Evolutionary conservation across 2,329 filamentous ascomycete species (phyloP), one percentile per base, ranked within the genome.

Genomic region (Periglandula ipomoeae): DNA sequence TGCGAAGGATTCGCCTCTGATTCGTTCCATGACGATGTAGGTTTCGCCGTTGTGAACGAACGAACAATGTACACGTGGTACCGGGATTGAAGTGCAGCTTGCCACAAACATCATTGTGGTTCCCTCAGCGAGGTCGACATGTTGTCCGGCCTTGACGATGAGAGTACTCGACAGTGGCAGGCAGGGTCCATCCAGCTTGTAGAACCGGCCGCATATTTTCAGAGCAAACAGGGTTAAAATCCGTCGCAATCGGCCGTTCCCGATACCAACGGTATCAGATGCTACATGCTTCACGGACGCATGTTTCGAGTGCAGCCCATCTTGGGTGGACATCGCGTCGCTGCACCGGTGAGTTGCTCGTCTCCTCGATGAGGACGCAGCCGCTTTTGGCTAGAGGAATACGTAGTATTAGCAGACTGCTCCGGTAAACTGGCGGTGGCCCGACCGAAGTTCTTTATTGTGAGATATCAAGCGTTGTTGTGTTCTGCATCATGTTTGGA

Each of bases 21-120:
- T 56, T 2, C 60, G 53, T 27, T 65, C 60, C 71, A 76, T 77
- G 1, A 75, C 61, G 42, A 76, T 73, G 53, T 72, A 73, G 1
- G 68, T 60, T 4, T 53, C 53, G 20, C 62, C 64, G 9, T 64
- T 61, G 45, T 66, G 59, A 2, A 61, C 49, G 43, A 76, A 75
- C 0, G 56, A 54, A 23, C 52, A 58, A 46, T 58, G 38, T 1
- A 60, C 30, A 1, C 23, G 20, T 0, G 55, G 56, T 3, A 58
- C 54, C 5, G 58, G 54, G 24, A 60, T 51, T 2, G 53, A 53
- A 4, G 55, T 59, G 27, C 53, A 50, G 3, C 47, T 19, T 11
- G 57, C 46, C 5, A 59, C 22, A 15, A 56, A 58, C 1, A 44
- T 19, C 54, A 57, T 53, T 8, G 57, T 56, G 6, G 50, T 44